phyloP scores from a whole-genome alignment of 2,329 filamentous ascomycete species.

The Knoxdaviesia capensis region DNA sequence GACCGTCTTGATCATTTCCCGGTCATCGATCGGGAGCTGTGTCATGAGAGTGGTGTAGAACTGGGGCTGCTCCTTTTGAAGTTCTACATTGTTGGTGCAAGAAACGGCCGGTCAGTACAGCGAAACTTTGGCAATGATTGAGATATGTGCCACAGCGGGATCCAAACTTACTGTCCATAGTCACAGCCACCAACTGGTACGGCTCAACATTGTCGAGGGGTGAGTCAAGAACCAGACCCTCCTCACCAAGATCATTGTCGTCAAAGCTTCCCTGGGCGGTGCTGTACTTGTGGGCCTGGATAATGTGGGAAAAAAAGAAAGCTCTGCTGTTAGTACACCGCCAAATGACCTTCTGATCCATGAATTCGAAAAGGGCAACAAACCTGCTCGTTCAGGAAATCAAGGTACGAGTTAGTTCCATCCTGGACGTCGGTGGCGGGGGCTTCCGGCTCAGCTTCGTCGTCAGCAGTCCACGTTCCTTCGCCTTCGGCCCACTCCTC shows the following conservation, averaged over 20 bases:
- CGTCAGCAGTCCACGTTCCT: constrained; percentile 58
- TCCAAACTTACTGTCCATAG: constrained; percentile 53
- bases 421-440: constrained; percentile 52
- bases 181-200: constrained; percentile 70
- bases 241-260: constrained; percentile 79
- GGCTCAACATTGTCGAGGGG: constrained; percentile 91
- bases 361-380: background rate
- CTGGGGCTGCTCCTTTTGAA: constrained; percentile 80
- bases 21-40: constrained; percentile 62
- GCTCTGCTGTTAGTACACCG: constrained; percentile 7
- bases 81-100: constrained; percentile 30
- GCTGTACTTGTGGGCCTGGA: constrained; percentile 64
- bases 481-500: constrained; percentile 74
- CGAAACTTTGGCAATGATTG: background rate
- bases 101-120: background rate
- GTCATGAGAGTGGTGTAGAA: constrained; percentile 67
- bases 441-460: constrained; percentile 48
- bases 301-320: background rate
- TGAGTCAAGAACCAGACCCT: constrained; percentile 81
- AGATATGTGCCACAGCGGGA: background rate
- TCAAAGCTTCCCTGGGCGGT: constrained; percentile 41
- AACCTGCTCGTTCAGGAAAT: constrained; percentile 85
- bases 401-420: constrained; percentile 83
- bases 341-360: background rate
- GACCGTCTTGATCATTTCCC: constrained; percentile 59